Evolutionary conservation across 768 basidiomycete genomes (phyloP).

Genomic region (Albatrellus ellisii): DNA sequence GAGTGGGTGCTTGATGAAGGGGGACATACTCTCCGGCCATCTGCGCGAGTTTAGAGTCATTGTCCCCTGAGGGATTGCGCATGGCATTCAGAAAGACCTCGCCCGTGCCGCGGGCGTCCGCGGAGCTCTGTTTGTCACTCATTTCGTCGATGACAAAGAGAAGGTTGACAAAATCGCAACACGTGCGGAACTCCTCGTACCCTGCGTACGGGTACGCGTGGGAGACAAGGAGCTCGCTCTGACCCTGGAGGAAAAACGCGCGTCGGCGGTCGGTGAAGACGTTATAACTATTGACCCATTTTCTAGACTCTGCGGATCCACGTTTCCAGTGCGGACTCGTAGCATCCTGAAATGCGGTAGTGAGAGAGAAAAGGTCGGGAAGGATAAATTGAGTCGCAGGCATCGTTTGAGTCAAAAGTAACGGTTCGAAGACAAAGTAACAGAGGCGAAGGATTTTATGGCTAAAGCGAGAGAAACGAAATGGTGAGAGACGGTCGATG

Average conservation of each 20-base stretch:
- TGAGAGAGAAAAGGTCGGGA: constrained; percentile 41
- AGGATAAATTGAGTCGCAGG: constrained; percentile 26
- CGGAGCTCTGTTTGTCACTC: constrained; percentile 49
- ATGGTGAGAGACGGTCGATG: too few relatives aligned
- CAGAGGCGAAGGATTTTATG: too few relatives aligned
- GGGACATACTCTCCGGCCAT: constrained; percentile 47
- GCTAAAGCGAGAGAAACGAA: too few relatives aligned
- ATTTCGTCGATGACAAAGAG: constrained; percentile 59
- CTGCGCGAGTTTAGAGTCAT: constrained; percentile 38
- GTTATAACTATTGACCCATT: constrained; percentile 49
- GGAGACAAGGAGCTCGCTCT: constrained; percentile 48
- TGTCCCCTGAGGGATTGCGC: constrained; percentile 36
- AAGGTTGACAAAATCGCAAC: constrained; percentile 52
- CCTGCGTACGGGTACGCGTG: constrained; percentile 46
- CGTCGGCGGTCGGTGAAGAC: constrained; percentile 47
- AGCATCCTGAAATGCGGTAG: constrained; percentile 26
- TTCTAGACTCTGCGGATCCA: constrained; percentile 42
- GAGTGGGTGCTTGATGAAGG: not conserved
- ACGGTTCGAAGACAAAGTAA: not conserved
- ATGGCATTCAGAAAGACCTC: constrained; percentile 39
- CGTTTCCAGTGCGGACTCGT: constrained; percentile 45
- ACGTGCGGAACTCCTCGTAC: constrained; percentile 42
- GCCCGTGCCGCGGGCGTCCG: constrained; percentile 40
- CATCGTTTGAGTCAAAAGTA: constrained; percentile 3
- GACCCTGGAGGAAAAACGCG: constrained; percentile 46